Base-by-base conservation (phyloP, 257 asterid genomes). In the Lycium ferocissimum region DNA sequence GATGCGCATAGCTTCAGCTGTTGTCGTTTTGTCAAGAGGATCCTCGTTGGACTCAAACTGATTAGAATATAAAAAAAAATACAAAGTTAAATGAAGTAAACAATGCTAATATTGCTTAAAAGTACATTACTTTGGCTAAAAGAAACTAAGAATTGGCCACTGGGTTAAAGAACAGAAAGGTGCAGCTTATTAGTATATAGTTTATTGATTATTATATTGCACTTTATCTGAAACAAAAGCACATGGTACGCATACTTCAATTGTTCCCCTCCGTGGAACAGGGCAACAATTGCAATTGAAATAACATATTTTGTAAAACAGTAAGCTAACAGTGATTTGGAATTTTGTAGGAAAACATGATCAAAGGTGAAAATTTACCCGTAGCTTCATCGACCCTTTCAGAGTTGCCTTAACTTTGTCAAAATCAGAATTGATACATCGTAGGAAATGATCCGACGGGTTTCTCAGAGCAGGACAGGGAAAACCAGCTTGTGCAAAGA, bases 381-480 rank as follows among this genome's bases (percentile, higher is more conserved):
- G 85, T 18, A 96, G 90, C 86, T 96, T 96, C 99, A 95, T 96
- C 7, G 99, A 95, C 84, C 99, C 99, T 89, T 95, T 96, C 7
- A 96, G 95, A n/a, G 99, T 96, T 43, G 99, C 98, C 90, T 96
- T 96, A 66, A 95, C 99, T 87, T 95, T 95, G 92, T 96, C 99
- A 22, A 96, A 96, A 87, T 96, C 99, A 26, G 97, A 91, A 80
- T 96, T 96, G 87, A 96, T 93, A 89, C 98, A 95, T 2, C 98
- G 91, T 56, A 96, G 94, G 80, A 96, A 96, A 89, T 96, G 99
- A 88, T 96, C 99, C 0, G 98, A 96, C 5, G 99, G 99, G 84
- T 96, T 96, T 57, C 98, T 89, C 53, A 96, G 89, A 62, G 98
- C 89, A 63, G 99, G 99, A 65, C 99, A 96, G 17, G 99, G 99